Base-by-base conservation (phyloP, 2,329 filamentous ascomycete genomes). In the Penicillium rolfsii region DNA sequence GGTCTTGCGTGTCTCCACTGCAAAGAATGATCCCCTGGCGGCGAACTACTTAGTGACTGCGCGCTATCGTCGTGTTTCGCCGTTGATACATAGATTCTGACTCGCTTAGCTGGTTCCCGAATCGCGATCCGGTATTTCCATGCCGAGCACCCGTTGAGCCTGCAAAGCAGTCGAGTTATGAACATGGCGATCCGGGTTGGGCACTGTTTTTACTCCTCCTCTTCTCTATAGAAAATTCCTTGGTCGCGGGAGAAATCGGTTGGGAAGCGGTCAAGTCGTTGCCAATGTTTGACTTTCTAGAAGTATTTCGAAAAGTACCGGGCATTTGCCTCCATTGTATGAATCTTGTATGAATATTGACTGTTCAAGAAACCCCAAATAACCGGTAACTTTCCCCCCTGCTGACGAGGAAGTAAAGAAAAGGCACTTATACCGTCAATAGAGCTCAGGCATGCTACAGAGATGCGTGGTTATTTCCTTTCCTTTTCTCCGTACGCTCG, bases 211-310 rank as follows among this genome's bases (percentile, higher is more conserved):
- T 55, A 33, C 28, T 48, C 11, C 8, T 8, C n/a, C 4, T 35
- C 26, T 14, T 58, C 36, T 52, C 36, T 28, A 35, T 41, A 33
- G 46, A 55, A 59, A 22, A 28, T 38, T 60, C 43, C 22, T 52
- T 54, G 52, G 60, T 62, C 58, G 52, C 30, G 35, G 55, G 56
- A 50, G 35, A 57, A 65, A 64, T 64, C 58, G 58, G 64, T 65
- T 64, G 66, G 45, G 64, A 62, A 64, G 66, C 67, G 67, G 66
- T 64, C 66, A 65, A 48, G 11, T 56, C 24, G 35, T 8, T 30
- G 9, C 12, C 33, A 57, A 43, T 19, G 11, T 41, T 33, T 30
- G 48, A 26, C 11, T 48, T 63, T 62, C 59, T 64, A 30, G 56
- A 61, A 63, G 35, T 49, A 52, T 59, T 49, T 52, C 30, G 52